Percentiles rank a stretch among this genome's conserved stretches.
phyloP scores from a whole-genome alignment of 2,329 filamentous ascomycete genomes.

The Coniochaeta prunicola region DNA sequence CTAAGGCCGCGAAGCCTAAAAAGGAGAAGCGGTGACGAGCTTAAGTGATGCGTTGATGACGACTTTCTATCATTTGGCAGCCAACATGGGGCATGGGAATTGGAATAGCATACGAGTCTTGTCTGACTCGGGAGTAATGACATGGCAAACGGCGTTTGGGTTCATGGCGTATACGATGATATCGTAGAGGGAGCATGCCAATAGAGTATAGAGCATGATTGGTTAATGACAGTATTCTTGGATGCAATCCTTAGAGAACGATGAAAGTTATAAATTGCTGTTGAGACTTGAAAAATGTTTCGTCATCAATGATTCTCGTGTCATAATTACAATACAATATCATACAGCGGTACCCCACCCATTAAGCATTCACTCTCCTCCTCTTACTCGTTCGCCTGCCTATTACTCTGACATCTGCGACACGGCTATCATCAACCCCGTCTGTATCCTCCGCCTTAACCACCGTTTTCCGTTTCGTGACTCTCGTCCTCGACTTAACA shows the following conservation, averaged over 20 bases:
- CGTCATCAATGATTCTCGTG: neutral
- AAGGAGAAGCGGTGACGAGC: neutral
- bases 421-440: neutral
- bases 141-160: neutral
- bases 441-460: neutral
- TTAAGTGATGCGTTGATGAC: neutral
- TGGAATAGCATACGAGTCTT: neutral
- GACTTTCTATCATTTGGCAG: neutral
- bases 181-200: neutral
- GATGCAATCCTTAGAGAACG: neutral
- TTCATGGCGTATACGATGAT: neutral
- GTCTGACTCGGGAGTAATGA: neutral
- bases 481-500: neutral
- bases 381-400: conserved; percentile 3
- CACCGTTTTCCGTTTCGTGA: neutral
- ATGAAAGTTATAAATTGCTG: neutral
- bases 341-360: neutral
- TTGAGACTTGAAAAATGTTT: neutral
- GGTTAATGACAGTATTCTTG: neutral
- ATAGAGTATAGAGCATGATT: neutral
- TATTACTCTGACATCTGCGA: conserved; percentile 5
- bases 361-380: conserved; percentile 7
- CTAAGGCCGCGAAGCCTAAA: neutral
- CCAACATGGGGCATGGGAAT: neutral
- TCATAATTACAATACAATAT: neutral